Evolutionary conservation across 2,329 filamentous ascomycete genomes (phyloP).

Genomic region (Hymenoscyphus albidus): DNA sequence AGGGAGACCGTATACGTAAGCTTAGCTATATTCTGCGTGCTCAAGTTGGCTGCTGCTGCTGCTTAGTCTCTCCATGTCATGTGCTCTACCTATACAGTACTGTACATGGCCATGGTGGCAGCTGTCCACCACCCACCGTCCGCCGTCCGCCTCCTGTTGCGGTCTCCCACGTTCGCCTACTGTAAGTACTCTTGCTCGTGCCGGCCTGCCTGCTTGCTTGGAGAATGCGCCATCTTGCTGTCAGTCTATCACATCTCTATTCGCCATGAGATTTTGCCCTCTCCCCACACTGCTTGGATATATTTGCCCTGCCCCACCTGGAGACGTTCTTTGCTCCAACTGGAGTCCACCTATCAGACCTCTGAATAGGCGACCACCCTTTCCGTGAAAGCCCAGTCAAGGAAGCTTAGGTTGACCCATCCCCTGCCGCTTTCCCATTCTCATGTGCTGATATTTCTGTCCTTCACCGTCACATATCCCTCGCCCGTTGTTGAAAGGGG

Average conservation of each 20-base stretch:
- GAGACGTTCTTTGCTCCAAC: not conserved
- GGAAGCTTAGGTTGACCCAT: not conserved
- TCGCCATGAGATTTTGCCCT: not conserved
- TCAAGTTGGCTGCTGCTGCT: too few relatives aligned
- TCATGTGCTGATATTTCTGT: not conserved
- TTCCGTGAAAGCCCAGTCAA: not conserved
- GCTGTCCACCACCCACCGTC: not conserved
- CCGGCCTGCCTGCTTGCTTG: not conserved
- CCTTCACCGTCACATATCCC: not conserved
- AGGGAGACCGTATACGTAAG: not conserved
- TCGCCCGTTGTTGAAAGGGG: not conserved
- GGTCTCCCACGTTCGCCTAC: not conserved
- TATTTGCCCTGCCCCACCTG: not conserved
- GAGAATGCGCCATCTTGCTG: not conserved
- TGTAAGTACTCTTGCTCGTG: not conserved
- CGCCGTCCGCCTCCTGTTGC: not conserved
- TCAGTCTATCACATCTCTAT: not conserved
- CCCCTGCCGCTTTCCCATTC: not conserved
- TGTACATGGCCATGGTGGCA: not conserved
- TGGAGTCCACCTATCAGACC: constrained; percentile 1
- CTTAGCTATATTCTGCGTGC: too few relatives aligned
- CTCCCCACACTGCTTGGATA: not conserved
- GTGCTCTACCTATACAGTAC: not conserved
- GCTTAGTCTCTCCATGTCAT: not conserved
- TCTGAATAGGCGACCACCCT: not conserved